Evolutionary conservation across 371 early-diverging fungal genomes (phyloP).

Genomic region (Circinella umbellata): DNA sequence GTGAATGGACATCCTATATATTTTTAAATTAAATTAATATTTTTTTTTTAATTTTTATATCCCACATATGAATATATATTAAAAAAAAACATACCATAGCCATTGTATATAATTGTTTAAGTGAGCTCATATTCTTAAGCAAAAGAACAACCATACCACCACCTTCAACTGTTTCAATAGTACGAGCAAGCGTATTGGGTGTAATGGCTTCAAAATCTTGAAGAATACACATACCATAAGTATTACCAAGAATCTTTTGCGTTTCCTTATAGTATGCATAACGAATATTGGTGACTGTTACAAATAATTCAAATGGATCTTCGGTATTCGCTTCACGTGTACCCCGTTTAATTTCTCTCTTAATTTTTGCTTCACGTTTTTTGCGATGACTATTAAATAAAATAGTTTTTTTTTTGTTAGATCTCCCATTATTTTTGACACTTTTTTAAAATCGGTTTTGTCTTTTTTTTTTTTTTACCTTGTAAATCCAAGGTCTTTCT

Average conservation of each 20-base stretch:
- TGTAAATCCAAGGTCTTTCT: slow-evolving; percentile 96
- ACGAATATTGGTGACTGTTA: slow-evolving; percentile 93
- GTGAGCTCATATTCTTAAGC: slow-evolving; percentile 90
- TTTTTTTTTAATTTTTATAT: background rate
- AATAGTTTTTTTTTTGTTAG: background rate
- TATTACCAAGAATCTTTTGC: slow-evolving; percentile 98
- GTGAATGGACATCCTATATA: slow-evolving; percentile 85
- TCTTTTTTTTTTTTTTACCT: slow-evolving; percentile 44
- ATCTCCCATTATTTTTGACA: background rate
- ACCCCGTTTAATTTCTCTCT: slow-evolving; percentile 89
- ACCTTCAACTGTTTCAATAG: slow-evolving; percentile 99
- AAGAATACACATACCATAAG: slow-evolving; percentile 98
- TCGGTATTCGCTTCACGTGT: slow-evolving; percentile 89
- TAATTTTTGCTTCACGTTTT: slow-evolving; percentile 94
- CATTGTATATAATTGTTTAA: slow-evolving; percentile 97
- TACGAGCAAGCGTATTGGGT: slow-evolving; percentile 96
- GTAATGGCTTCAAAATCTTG: slow-evolving; percentile 99
- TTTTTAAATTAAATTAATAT: background rate
- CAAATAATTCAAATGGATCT: slow-evolving; percentile 96
- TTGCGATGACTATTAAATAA: slow-evolving; percentile 78
- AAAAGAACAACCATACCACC: slow-evolving; percentile 97
- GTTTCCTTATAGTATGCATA: slow-evolving; percentile 99
- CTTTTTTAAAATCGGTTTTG: no score
- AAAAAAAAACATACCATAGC: slow-evolving; percentile 75
- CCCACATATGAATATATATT: no score